Evolutionary conservation across 352 stramenopile species (phyloP).

Genomic region (Globisporangium viniferum): DNA sequence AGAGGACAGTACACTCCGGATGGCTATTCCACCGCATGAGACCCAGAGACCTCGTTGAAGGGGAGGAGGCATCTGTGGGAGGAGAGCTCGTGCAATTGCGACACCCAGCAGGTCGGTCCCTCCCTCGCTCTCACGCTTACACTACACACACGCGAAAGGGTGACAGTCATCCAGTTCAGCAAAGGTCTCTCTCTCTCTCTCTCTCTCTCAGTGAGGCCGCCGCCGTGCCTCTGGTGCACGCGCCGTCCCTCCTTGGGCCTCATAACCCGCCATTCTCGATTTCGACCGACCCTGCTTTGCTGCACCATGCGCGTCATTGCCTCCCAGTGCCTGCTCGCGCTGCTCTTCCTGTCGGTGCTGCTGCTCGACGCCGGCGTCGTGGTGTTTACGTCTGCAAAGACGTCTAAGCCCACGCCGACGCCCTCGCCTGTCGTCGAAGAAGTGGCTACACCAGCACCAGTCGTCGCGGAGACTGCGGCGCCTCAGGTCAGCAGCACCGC

Average conservation of each 20-base stretch:
- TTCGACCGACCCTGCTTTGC: neutral
- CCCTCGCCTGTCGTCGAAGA: neutral
- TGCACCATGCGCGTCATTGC: conserved; percentile 2
- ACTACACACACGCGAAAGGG: neutral
- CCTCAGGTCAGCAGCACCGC: neutral
- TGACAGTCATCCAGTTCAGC: neutral
- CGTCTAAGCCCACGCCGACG: neutral
- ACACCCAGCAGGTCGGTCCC: neutral
- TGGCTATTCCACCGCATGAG: neutral
- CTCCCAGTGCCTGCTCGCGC: neutral
- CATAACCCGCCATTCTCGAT: neutral
- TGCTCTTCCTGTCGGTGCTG: neutral
- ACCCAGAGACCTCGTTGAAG: too few relatives aligned
- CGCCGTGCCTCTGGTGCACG: neutral
- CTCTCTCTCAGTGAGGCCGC: neutral
- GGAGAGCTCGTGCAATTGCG: neutral
- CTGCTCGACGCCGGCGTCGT: neutral
- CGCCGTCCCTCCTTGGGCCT: neutral
- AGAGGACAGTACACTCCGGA: neutral
- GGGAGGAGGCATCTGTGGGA: neutral
- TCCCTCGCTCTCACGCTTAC: neutral
- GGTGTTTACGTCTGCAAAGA: conserved; percentile 5
- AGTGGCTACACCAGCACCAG: neutral
- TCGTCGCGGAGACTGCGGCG: neutral
- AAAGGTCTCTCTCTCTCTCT: neutral